Percentiles rank a stretch among this genome's conserved stretches.
These are phyloP conservation scores for Sclerotinia trifoliorum DNA, from an alignment of 2,329 filamentous ascomycete species.

Conservation along the genomic window DNA sequence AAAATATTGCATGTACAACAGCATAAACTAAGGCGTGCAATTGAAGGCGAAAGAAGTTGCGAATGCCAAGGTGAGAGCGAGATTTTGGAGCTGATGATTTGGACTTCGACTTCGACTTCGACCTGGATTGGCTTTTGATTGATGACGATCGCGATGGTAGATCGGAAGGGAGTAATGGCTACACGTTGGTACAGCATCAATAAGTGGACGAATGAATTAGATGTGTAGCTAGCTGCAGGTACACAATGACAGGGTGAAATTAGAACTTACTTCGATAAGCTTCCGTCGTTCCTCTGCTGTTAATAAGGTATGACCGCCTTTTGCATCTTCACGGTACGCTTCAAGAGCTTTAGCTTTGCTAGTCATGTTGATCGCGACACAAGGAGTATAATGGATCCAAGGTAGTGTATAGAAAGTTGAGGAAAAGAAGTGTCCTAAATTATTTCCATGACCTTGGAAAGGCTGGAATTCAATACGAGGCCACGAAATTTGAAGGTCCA, in stretches of 20 bases:
- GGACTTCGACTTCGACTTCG: conserved; percentile 34
- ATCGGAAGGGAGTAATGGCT: conserved; percentile 40
- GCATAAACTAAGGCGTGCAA: conserved; percentile 67
- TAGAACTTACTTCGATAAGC: conserved; percentile 45
- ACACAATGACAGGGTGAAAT: conserved; percentile 15
- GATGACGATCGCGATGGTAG: conserved; percentile 28
- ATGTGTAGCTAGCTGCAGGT: conserved; percentile 19
- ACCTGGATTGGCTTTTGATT: conserved; percentile 22
- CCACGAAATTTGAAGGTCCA: conserved; percentile 11
- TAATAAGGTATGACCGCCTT: conserved; percentile 44
- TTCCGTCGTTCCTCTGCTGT: conserved; percentile 47
- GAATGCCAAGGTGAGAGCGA: conserved; percentile 51
- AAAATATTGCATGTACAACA: conserved; percentile 77
- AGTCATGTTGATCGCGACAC: conserved; percentile 16
- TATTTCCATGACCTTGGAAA: conserved; percentile 2
- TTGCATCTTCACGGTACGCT: conserved; percentile 49
- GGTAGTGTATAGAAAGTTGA: neutral
- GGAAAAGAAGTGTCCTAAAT: conserved; percentile 11
- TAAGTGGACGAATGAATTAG: conserved; percentile 26
- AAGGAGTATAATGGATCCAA: neutral
- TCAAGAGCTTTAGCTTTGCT: conserved; percentile 28
- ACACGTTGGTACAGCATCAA: conserved; percentile 13
- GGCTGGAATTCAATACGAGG: conserved; percentile 20
- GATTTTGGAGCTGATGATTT: conserved; percentile 29
- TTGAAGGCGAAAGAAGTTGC: conserved; percentile 60